Conservation (phyloP, 73 alveolate species). For the Paramecium sonneborni region DNA sequence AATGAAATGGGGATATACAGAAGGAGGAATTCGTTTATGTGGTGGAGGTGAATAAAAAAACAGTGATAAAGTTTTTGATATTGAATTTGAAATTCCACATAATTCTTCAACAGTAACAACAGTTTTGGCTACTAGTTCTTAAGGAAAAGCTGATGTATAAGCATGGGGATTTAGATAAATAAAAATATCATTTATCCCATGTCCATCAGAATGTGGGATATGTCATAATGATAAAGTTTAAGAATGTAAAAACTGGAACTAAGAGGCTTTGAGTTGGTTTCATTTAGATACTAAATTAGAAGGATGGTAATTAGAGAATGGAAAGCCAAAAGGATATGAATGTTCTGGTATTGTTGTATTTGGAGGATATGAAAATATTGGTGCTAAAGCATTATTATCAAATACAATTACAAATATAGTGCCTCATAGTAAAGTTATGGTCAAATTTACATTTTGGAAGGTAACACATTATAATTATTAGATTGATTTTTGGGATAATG, state of each 20-base stretch:
- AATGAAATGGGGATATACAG: constrained; percentile 50
- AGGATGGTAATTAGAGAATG: constrained; percentile 45
- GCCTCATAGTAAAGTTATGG: constrained; percentile 33
- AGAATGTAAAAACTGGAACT: neutral
- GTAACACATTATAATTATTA: neutral
- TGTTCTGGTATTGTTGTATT: constrained; percentile 48
- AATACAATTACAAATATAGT: neutral
- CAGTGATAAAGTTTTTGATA: constrained; percentile 32
- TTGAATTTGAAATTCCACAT: constrained; percentile 47
- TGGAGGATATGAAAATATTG: constrained; percentile 59
- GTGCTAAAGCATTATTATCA: neutral
- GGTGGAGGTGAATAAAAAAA: neutral
- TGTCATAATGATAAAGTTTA: neutral
- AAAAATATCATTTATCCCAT: neutral
- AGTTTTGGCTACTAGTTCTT: neutral
- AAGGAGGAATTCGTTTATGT: constrained; percentile 37
- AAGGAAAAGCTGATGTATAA: constrained; percentile 12
- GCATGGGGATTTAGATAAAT: constrained; percentile 16
- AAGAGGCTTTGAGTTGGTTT: neutral
- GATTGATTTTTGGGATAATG: constrained; percentile 58
- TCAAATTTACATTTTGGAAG: constrained; percentile 45
- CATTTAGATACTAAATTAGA: neutral
- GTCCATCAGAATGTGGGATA: constrained; percentile 5
- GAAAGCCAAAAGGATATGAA: constrained; percentile 18
- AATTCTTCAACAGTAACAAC: constrained; percentile 17